These are phyloP conservation scores for Pseudomassariella vexata DNA, from an alignment of 2,329 filamentous ascomycete genomes.

Conservation along the genomic window DNA sequence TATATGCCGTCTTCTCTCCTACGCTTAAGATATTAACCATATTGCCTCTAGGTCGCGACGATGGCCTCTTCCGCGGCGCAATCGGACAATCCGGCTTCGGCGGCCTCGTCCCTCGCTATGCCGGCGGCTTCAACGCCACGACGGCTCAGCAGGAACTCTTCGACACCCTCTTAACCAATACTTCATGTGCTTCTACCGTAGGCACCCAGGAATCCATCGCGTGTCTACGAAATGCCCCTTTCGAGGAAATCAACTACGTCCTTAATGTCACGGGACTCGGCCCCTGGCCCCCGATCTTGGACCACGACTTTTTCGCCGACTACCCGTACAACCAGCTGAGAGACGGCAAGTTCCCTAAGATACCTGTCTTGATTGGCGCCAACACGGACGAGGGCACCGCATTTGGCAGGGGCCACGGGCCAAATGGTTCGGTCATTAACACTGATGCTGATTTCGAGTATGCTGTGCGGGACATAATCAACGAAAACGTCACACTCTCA, in stretches of 20 bases:
- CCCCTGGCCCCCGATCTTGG: constrained; percentile 18
- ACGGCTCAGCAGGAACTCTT: constrained; percentile 19
- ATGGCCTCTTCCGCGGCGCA: constrained; percentile 13
- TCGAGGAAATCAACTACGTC: constrained; percentile 17
- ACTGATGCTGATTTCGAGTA: constrained; percentile 22
- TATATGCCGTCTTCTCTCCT: not conserved
- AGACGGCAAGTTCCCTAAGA: constrained; percentile 19
- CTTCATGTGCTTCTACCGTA: constrained; percentile 18
- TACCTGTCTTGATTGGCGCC: constrained; percentile 22
- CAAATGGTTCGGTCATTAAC: constrained; percentile 17
- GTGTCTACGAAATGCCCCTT: constrained; percentile 22
- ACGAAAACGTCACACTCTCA: constrained; percentile 3
- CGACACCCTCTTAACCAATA: constrained; percentile 20
- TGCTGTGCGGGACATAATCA: constrained; percentile 6
- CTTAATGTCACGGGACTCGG: constrained; percentile 12
- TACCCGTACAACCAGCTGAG: constrained; percentile 14
- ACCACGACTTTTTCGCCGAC: constrained; percentile 22
- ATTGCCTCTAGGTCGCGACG: constrained; percentile 23
- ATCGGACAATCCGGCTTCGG: constrained; percentile 37
- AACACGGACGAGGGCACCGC: constrained; percentile 26
- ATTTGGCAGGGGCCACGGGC: constrained; percentile 9
- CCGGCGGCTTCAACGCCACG: constrained; percentile 23
- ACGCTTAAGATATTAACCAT: not conserved
- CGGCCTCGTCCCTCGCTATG: constrained; percentile 20
- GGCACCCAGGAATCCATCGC: constrained; percentile 14